Evolutionary conservation across 1,284 basidiomycete genomes (phyloP).

Genomic region (Pascua sp.): DNA sequence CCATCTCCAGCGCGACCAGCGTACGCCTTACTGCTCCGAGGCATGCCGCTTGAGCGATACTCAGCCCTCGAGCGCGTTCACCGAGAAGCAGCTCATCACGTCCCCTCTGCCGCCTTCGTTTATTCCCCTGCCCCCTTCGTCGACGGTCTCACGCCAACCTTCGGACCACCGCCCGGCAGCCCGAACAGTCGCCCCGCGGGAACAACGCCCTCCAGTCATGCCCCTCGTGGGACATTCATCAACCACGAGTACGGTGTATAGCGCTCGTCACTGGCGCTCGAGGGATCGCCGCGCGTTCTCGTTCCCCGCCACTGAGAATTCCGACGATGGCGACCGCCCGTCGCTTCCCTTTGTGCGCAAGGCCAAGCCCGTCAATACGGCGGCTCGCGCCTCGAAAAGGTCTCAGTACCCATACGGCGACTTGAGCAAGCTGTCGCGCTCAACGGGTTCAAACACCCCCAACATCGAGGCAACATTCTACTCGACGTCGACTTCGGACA

Average conservation of each 20-base stretch:
- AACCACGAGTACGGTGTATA: no score
- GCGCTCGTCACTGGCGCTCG: not conserved
- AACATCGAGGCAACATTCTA: slow-evolving; percentile 37
- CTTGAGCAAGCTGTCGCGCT: slow-evolving; percentile 22
- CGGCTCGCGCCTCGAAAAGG: slow-evolving; percentile 10
- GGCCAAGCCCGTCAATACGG: slow-evolving; percentile 20
- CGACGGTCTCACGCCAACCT: slow-evolving; percentile 3
- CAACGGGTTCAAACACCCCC: slow-evolving; percentile 37
- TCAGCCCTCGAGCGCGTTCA: slow-evolving; percentile 7
- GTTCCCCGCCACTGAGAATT: slow-evolving; percentile 31
- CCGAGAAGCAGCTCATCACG: slow-evolving; percentile 21
- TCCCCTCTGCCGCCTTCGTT: slow-evolving; percentile 25
- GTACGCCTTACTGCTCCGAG: slow-evolving; percentile 41
- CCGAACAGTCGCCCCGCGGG: not conserved
- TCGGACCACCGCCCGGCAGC: slow-evolving; percentile 1
- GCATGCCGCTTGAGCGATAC: slow-evolving; percentile 32
- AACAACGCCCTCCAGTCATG: not conserved
- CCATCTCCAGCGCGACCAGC: slow-evolving; percentile 30
- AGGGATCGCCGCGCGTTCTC: slow-evolving; percentile 44
- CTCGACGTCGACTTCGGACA: slow-evolving; percentile 35
- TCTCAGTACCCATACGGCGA: slow-evolving; percentile 5
- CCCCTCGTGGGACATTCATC: not conserved
- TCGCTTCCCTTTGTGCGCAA: slow-evolving; percentile 31
- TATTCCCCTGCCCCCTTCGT: slow-evolving; percentile 3
- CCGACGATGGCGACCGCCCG: slow-evolving; percentile 4